Evolutionary conservation across 2,329 filamentous ascomycete species (phyloP).

Genomic region (Diplocarpon rosae): DNA sequence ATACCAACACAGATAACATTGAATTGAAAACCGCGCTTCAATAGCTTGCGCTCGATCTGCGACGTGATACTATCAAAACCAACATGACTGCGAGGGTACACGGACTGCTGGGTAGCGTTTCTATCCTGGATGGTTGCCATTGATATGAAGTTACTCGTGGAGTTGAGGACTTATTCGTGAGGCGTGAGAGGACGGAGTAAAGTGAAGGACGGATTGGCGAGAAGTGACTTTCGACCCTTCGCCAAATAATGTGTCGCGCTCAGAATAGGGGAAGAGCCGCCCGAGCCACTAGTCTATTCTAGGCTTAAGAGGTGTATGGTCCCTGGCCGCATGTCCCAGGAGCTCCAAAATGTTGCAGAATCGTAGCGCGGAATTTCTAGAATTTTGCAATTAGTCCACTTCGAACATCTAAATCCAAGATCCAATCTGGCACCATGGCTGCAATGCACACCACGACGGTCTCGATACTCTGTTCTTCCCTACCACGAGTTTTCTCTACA

Average conservation of each 20-base stretch:
- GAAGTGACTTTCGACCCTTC: conserved; percentile 17
- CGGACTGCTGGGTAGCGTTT: conserved; percentile 26
- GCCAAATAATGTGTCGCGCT: conserved; percentile 21
- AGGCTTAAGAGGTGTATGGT: conserved; percentile 7
- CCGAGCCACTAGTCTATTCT: conserved; percentile 7
- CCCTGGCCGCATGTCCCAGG: conserved; percentile 8
- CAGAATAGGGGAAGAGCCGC: conserved; percentile 15
- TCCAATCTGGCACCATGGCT: conserved; percentile 30
- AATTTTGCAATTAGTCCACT: too few relatives aligned
- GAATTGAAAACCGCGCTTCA: conserved; percentile 99
- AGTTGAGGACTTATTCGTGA: conserved; percentile 6
- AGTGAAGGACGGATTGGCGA: conserved; percentile 12
- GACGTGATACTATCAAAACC: conserved; percentile 99
- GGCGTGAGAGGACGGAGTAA: background rate
- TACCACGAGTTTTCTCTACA: conserved; percentile 42
- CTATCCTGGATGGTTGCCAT: conserved; percentile 27
- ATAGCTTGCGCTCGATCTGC: conserved; percentile 98
- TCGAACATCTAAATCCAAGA: too few relatives aligned
- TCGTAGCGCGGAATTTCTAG: background rate
- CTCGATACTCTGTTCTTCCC: conserved; percentile 36
- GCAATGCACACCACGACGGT: conserved; percentile 31
- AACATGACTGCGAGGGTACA: conserved; percentile 94
- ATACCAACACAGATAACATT: conserved; percentile 98
- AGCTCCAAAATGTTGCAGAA: conserved; percentile 15
- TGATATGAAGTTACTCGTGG: conserved; percentile 9